Base-by-base conservation (phyloP, 2,329 filamentous ascomycete genomes). In the Colletotrichum brevisporum region DNA sequence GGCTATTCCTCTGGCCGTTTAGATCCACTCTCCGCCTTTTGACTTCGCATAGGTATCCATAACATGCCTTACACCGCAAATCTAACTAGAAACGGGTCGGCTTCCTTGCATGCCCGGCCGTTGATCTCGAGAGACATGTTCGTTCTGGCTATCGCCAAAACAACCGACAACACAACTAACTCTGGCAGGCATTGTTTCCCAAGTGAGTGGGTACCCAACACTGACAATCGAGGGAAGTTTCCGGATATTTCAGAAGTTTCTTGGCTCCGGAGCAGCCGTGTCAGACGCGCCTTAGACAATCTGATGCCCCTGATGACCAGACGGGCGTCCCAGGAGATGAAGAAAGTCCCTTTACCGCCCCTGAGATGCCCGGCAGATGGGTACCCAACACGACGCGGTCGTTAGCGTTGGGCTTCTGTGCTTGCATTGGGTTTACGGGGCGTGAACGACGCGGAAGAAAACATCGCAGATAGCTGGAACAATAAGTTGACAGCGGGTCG, bases 401-500 rank as follows among this genome's bases (percentile, higher is more conserved):
- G 9, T 43, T 27, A 57, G 24, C 31, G 15, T 48, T 48, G 45
- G n/a, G 31, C 45, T 51, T 41, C 10, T 27, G 13, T 57, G 31
- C 45, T 51, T 27, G 9, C 21, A 13, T 57, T 6, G 6, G 21
- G 39, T 50, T 51, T 43, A 21, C 10, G 31, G 16, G 36, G 12
- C 6, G 27, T 31, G 16, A 16, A 13, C 16, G 31, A 24, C 52
- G 45, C 61, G 21, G 43, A 53, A 63, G 13, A 31, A 4, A 53
- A 31, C 61, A 59, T 50, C 36, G n/a, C 27, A 50, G 47, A 31
- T 24, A 21, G 8, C 47, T 45, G 51, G 52, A 24, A 43, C 43
- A 56, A 27, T 13, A 26, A 59, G 16, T 66, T 60, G 67, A 69
- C 67, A 66, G 62, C 62, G 55, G 67, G 61, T 51, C 39, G n/a